phyloP scores from a whole-genome alignment of 768 basidiomycete genomes.

The Rossbeevera mucosa region DNA sequence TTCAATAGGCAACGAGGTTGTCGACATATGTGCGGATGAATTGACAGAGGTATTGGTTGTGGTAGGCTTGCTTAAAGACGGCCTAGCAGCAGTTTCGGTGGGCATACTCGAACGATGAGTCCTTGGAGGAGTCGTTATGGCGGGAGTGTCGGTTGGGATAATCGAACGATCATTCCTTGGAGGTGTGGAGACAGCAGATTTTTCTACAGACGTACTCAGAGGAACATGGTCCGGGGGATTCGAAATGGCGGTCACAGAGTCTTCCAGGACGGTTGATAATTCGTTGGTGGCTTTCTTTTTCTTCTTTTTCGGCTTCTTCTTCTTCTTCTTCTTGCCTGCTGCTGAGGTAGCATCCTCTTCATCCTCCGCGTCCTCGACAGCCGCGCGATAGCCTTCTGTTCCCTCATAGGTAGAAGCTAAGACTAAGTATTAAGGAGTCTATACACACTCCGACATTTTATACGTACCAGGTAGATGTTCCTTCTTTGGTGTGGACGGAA shows the following conservation, averaged over 20 bases:
- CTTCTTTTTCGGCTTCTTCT: conserved; percentile 64
- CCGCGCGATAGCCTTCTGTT: conserved; percentile 38
- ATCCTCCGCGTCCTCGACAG: conserved; percentile 71
- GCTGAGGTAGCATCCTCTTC: conserved; percentile 41
- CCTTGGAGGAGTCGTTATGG: conserved; percentile 15
- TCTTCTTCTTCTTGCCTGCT: conserved; percentile 59
- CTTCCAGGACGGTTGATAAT: conserved; percentile 22
- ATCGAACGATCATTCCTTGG: conserved; percentile 16
- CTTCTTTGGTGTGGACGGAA: conserved; percentile 6
- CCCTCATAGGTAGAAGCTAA: conserved; percentile 22
- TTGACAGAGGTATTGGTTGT: conserved; percentile 16
- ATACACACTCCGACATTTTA: neutral
- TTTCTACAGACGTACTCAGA: conserved; percentile 19
- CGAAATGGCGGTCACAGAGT: conserved; percentile 10
- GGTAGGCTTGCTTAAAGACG: conserved; percentile 5
- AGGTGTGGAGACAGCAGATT: conserved; percentile 12
- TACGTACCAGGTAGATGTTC: conserved; percentile 13
- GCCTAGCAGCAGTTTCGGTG: conserved; percentile 24
- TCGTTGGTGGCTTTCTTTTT: conserved; percentile 46
- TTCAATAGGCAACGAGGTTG: conserved; percentile 41
- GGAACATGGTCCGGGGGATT: conserved; percentile 17
- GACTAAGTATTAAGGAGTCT: neutral
- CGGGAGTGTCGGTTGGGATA: conserved; percentile 17
- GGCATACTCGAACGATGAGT: conserved; percentile 16
- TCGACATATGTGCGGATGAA: conserved; percentile 31